These are phyloP conservation scores for Erythrophleum fordii DNA, from an alignment of 306 rosid species.

Conservation along the genomic window DNA sequence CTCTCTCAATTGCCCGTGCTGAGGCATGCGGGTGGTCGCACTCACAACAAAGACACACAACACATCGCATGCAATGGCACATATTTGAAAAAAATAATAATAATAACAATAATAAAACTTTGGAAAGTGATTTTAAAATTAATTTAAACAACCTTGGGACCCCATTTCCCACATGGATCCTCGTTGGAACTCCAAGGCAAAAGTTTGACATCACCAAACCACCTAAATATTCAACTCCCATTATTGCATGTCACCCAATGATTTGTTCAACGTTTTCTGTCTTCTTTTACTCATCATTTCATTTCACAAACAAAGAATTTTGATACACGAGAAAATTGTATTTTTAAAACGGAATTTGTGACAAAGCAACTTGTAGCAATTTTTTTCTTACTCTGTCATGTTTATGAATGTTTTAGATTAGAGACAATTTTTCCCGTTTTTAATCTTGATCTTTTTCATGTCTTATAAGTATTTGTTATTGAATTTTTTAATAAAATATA, in stretches of 20 bases:
- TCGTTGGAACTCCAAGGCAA: constrained; percentile 33
- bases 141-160: background rate
- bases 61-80: constrained; percentile 21
- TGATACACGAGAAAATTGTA: too few relatives aligned
- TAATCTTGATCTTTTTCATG: too few relatives aligned
- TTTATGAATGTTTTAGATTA: too few relatives aligned
- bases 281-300: constrained; percentile 10
- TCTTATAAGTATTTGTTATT: too few relatives aligned
- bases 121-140: background rate
- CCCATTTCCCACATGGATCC: constrained; percentile 42
- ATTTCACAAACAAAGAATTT: background rate
- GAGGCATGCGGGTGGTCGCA: constrained; percentile 37
- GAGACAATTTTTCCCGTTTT: too few relatives aligned
- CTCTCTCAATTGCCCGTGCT: constrained; percentile 30
- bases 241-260: constrained; percentile 44
- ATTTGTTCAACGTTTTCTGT: constrained; percentile 31
- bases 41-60: constrained; percentile 14
- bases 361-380: too few relatives aligned
- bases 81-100: background rate
- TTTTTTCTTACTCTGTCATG: too few relatives aligned
- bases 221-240: constrained; percentile 43
- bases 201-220: constrained; percentile 34
- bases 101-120: constrained; percentile 30
- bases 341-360: too few relatives aligned
- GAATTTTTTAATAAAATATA: too few relatives aligned